phyloP scores from a whole-genome alignment of 768 basidiomycete genomes.

The Leucosporidium scottii region DNA sequence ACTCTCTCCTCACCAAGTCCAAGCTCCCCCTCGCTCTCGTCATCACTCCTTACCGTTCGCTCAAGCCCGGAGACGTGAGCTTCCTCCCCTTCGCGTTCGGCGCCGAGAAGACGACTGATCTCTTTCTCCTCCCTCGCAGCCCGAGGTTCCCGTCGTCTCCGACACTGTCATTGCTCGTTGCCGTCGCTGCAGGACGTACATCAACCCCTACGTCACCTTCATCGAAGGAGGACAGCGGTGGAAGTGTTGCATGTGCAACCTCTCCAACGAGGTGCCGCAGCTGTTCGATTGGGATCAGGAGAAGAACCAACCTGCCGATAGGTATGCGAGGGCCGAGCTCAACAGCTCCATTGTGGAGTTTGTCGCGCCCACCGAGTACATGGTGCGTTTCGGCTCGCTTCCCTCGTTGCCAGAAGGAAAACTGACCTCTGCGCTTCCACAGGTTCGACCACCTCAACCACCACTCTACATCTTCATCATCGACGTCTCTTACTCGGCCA shows the following conservation, averaged over 20 bases:
- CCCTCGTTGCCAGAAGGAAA: not conserved
- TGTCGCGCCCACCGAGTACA: conserved; percentile 97
- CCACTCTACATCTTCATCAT: conserved; percentile 95
- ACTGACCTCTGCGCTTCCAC: not conserved
- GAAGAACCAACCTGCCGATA: conserved; percentile 85
- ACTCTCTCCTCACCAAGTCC: conserved; percentile 75
- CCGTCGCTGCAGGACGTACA: conserved; percentile 90
- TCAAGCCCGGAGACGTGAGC: conserved; percentile 58
- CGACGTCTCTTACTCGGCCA: conserved; percentile 85
- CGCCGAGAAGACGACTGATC: not conserved
- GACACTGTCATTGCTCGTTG: conserved; percentile 95
- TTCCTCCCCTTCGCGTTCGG: not conserved
- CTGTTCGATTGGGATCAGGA: conserved; percentile 97
- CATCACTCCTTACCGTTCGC: conserved; percentile 79
- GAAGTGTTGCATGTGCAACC: conserved; percentile 98
- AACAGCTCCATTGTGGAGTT: conserved; percentile 93
- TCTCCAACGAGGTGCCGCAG: conserved; percentile 97
- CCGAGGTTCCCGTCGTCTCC: conserved; percentile 76
- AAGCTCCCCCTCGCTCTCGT: conserved; percentile 73
- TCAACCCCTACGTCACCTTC: conserved; percentile 95
- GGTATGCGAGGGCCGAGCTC: conserved; percentile 88
- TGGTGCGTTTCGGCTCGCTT: conserved; percentile 50
- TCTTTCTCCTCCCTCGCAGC: conserved; percentile 44
- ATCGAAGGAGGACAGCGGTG: conserved; percentile 98
- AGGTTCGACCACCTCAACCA: conserved; percentile 85